These are phyloP conservation scores for Calycina marina DNA, from an alignment of 2,329 filamentous ascomycete species.

Conservation along the genomic window DNA sequence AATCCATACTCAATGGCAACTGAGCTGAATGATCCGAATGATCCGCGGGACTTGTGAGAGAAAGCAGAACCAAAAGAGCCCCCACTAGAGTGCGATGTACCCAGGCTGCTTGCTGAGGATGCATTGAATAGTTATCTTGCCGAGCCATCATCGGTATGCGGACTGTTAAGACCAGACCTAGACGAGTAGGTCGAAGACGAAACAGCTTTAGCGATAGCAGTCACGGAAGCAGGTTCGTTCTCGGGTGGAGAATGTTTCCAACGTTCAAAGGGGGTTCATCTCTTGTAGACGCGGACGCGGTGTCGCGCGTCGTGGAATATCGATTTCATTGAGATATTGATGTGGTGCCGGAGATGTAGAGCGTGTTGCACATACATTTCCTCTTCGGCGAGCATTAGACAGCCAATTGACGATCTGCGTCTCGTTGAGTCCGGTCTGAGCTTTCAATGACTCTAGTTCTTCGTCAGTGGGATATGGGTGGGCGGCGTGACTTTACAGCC, in stretches of 20 bases:
- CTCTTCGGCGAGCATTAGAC: constrained; percentile 71
- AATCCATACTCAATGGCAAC: too few relatives aligned
- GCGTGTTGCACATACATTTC: constrained; percentile 57
- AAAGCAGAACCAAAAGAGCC: constrained; percentile 44
- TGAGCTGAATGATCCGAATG: constrained; percentile 26
- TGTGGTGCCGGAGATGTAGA: constrained; percentile 53
- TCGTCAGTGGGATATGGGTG: constrained; percentile 83
- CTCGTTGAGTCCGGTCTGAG: constrained; percentile 65
- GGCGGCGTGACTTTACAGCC: constrained; percentile 65
- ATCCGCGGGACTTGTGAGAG: constrained; percentile 42
- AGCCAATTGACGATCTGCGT: constrained; percentile 87
- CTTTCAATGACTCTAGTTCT: constrained; percentile 68
- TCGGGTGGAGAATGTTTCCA: constrained; percentile 57
- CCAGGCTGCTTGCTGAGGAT: constrained; percentile 45
- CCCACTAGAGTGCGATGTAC: constrained; percentile 44
- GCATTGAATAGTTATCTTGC: constrained; percentile 40
- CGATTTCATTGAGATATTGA: constrained; percentile 48
- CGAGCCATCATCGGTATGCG: constrained; percentile 47
- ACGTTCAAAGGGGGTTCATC: constrained; percentile 51
- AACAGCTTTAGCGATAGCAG: constrained; percentile 48
- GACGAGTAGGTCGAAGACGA: constrained; percentile 35
- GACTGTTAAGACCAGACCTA: constrained; percentile 37
- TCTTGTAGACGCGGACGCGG: constrained; percentile 32
- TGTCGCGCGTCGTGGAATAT: constrained; percentile 53
- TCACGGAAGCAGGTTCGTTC: constrained; percentile 50